These are phyloP conservation scores for Arthroderma sp. DNA, from an alignment of 2,329 filamentous ascomycete genomes.

Conservation along the genomic window DNA sequence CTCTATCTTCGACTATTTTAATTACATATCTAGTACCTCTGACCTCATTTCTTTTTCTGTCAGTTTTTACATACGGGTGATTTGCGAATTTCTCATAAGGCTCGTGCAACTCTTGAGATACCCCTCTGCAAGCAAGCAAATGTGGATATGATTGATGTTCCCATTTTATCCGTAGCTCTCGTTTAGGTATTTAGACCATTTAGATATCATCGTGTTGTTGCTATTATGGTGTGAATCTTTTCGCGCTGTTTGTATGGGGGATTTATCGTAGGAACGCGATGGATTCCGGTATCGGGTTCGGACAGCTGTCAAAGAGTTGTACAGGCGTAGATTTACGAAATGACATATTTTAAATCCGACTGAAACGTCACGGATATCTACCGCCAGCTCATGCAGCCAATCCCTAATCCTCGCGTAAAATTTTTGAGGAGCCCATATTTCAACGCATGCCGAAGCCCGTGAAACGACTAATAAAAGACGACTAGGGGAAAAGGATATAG, in stretches of 20 bases:
- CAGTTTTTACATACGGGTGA: neutral
- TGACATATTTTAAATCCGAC: neutral
- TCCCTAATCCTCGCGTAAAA: neutral
- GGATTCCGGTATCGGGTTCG: neutral
- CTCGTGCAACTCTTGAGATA: constrained; percentile 5
- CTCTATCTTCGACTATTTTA: neutral
- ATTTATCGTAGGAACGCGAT: neutral
- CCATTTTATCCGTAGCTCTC: neutral
- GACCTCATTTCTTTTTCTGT: neutral
- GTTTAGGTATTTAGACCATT: neutral
- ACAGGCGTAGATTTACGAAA: neutral
- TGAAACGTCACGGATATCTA: neutral
- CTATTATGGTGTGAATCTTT: neutral
- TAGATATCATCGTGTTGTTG: neutral
- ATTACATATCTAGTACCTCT: constrained; percentile 1
- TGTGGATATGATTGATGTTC: neutral
- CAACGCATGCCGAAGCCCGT: neutral
- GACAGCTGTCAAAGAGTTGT: neutral
- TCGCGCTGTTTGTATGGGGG: neutral
- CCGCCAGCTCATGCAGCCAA: neutral
- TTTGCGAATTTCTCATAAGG: constrained; percentile 3
- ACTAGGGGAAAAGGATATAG: neutral
- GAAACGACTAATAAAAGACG: neutral
- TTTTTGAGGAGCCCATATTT: neutral
- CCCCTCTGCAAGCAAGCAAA: neutral